These are phyloP conservation scores for Helminthosporium solani DNA, from an alignment of 2,329 filamentous ascomycete genomes.

Conservation along the genomic window DNA sequence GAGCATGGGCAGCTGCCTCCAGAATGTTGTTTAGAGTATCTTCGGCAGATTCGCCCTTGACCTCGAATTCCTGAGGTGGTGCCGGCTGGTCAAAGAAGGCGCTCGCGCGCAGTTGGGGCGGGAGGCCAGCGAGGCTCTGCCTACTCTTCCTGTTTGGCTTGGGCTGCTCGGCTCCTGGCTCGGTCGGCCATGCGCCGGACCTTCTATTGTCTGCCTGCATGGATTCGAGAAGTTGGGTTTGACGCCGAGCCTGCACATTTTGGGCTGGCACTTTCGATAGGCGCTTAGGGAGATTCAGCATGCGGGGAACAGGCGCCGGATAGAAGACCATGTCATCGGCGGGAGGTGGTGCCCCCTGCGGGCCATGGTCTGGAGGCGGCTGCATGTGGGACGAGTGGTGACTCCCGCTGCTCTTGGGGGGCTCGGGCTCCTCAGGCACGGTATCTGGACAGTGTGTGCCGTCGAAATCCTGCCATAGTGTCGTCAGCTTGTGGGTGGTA, in stretches of 20 bases:
- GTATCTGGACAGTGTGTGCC: conserved; percentile 70
- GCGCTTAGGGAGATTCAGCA: conserved; percentile 88
- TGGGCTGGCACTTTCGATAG: conserved; percentile 72
- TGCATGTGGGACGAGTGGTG: conserved; percentile 48
- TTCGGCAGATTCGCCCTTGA: conserved; percentile 77
- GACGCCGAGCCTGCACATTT: conserved; percentile 65
- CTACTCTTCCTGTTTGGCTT: conserved; percentile 34
- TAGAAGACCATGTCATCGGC: conserved; percentile 89
- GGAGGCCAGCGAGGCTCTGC: conserved; percentile 58
- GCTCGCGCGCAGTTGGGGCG: conserved; percentile 85
- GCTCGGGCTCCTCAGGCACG: conserved; percentile 29
- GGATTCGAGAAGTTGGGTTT: conserved; percentile 69
- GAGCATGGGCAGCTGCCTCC: conserved; percentile 82
- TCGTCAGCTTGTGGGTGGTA: conserved; percentile 65
- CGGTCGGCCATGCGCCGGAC: conserved; percentile 51
- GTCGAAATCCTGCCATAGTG: conserved; percentile 78
- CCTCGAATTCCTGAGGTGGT: conserved; percentile 55
- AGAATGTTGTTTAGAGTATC: conserved; percentile 88
- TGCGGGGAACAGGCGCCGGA: conserved; percentile 87
- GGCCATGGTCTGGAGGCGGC: conserved; percentile 18
- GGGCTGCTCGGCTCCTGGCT: conserved; percentile 16
- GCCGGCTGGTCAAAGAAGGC: conserved; percentile 79
- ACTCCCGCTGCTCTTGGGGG: conserved; percentile 25
- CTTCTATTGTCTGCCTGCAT: conserved; percentile 59
- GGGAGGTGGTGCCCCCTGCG: conserved; percentile 52